phyloP scores from a whole-genome alignment of 2,329 filamentous ascomycete species.

The Diaporthe vexans region DNA sequence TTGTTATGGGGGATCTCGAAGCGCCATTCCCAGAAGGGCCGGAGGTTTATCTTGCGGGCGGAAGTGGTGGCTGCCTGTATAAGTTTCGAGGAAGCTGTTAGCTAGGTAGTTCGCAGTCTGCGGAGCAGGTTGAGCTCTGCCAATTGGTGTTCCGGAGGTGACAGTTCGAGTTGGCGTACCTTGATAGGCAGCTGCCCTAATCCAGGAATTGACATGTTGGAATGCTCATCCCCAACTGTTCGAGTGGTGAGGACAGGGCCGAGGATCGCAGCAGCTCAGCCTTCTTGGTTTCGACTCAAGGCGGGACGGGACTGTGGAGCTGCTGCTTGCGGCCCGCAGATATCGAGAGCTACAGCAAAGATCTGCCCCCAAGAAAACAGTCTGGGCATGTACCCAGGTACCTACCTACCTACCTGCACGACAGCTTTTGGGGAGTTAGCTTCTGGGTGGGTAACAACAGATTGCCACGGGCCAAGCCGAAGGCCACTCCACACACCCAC shows the following conservation, averaged over 20 bases:
- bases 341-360: slow-evolving; percentile 1
- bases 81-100: not conserved
- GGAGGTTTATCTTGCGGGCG: slow-evolving; percentile 65
- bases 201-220: slow-evolving; percentile 79
- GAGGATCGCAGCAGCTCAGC: slow-evolving; percentile 30
- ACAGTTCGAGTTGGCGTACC: slow-evolving; percentile 54
- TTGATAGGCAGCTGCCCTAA: slow-evolving; percentile 76
- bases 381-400: slow-evolving; percentile 1
- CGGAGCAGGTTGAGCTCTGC: not conserved
- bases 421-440: not conserved
- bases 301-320: slow-evolving; percentile 22
- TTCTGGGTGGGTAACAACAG: slow-evolving; percentile 23
- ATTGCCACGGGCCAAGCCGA: slow-evolving; percentile 30
- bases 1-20: slow-evolving; percentile 75
- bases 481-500: slow-evolving; percentile 20
- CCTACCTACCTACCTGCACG: not conserved
- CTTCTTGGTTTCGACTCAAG: slow-evolving; percentile 27
- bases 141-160: not conserved
- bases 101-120: not conserved
- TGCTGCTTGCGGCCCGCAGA: slow-evolving; percentile 12
- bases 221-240: slow-evolving; percentile 42
- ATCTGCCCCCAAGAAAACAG: not conserved
- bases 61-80: slow-evolving; percentile 54
- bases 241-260: slow-evolving; percentile 1
- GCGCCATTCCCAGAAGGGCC: slow-evolving; percentile 81